Evolutionary conservation across 306 rosid genomes (phyloP).

Genomic region (Fragaria ananassa): DNA sequence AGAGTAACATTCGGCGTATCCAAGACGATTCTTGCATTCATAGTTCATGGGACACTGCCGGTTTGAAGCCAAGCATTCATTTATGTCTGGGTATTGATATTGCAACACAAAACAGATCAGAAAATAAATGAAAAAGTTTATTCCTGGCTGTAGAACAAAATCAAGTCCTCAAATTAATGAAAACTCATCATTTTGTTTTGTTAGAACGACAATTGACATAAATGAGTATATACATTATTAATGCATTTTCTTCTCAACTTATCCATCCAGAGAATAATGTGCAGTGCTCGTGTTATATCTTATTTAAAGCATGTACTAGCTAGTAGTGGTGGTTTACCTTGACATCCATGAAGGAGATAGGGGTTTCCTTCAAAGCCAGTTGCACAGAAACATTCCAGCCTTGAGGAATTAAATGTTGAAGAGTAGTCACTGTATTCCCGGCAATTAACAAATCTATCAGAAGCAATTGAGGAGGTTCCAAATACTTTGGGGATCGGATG

Average conservation of each 20-base stretch:
- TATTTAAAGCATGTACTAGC: too few species aligned
- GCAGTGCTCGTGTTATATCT: not conserved
- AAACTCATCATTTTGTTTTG: not conserved
- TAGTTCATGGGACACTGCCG: not conserved
- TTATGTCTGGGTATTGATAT: slow-evolving; percentile 3
- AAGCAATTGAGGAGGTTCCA: not conserved
- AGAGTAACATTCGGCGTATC: not conserved
- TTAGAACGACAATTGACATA: not conserved
- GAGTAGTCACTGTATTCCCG: too few species aligned
- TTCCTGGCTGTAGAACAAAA: too few species aligned
- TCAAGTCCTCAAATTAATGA: too few species aligned
- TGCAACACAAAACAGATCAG: too few species aligned
- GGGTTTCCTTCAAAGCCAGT: slow-evolving; percentile 15
- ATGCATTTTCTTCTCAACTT: not conserved
- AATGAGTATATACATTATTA: too few species aligned
- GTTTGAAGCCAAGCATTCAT: slow-evolving; percentile 6
- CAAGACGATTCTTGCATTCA: not conserved
- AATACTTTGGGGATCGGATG: not conserved
- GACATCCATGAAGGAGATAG: slow-evolving; percentile 1
- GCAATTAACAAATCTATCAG: not conserved
- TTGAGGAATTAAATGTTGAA: not conserved
- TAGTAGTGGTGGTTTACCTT: not conserved
- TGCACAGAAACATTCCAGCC: not conserved
- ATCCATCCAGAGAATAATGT: not conserved
- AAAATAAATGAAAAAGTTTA: too few species aligned